Base-by-base conservation (phyloP, 1,284 basidiomycete species). In the Taiwanofungus camphoratus region DNA sequence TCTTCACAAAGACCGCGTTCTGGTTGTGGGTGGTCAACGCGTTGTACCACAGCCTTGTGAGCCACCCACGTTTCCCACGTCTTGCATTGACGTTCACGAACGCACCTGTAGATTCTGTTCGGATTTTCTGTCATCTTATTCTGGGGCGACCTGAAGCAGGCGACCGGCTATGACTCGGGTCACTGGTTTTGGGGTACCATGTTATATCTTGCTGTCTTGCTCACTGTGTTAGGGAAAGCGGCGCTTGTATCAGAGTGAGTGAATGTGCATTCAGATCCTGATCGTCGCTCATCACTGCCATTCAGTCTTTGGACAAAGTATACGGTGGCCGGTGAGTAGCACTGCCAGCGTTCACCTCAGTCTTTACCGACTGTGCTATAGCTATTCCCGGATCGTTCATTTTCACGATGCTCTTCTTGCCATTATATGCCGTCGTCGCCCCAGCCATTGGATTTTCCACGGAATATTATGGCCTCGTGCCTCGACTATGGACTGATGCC, bases 131-230 rank as follows among this genome's bases (percentile, higher is more conserved):
- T 93, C 37, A 77, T 93, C 45, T 73, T 95, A 31, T 98, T 96
- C 67, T 92, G 91, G 85, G 89, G 87, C 24, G 91, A 93, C 59
- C 67, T 95, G 48, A 87, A 93, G 56, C 80, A 89, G 44, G 63
- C 74, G 1, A 74, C 81, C 44, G 96, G 96, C 1, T 75, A 81
- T 52, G 87, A 92, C 61, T 80, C 85, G 9, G 94, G 94, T 5
- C 86, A 92, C 65, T 99, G 96, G 96, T 89, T 95, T 56, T 99
- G 95, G 95, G 96, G 96, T 40, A 97, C 92, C 3, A 89, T 88
- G 15, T 69, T 99, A 13, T 99, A 98, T 63, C 79, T 99, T 36
- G 81, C 88, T 2, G 91, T 97, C 4, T 74, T 99, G 24, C 73
- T 97, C 43, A 99, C 95, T 0, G 95, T 99, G 6, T 76, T 99